Base-by-base conservation (phyloP, 164 flowering plant species). In the Malania oleifera region DNA sequence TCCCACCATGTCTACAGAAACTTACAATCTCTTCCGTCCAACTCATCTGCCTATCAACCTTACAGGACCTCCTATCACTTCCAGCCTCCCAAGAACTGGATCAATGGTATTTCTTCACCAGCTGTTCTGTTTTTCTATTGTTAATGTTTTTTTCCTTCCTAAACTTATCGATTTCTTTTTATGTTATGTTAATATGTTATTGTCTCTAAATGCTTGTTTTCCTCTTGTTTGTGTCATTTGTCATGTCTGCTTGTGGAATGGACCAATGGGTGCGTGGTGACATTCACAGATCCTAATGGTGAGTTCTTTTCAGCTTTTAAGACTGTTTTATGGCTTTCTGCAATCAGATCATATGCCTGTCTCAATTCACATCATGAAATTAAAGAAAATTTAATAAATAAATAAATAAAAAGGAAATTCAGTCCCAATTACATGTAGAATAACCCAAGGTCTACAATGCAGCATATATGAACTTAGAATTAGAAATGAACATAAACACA, bases 1-100 rank as follows among this genome's bases (percentile, higher is more conserved):
- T 66, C 66, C 20, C 61, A 56, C n/a, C 26, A 48, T 1, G 3
- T 52, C 20, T 18, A 67, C 43, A 37, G 22, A n/a, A 56, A 54
- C 2, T 64, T 67, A 52, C 63, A 61, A 39, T 49, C 59, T 25
- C 19, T 40, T 43, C 22, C 4, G 17, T 11, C 18, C 3, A 24
- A 17, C 7, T 8, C 46, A 31, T 43, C 71, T 12, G 28, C 60
- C 11, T 12, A 63, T 12, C 67, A 68, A 20, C 73, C 71, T 57
- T 70, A 76, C 35, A 62, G 75, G 54, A 70, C 77, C 60, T 65
- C 57, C 27, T 76, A 43, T 53, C 82, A 78, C 58, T 75, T 78
- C 44, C 82, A 73, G 56, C 80, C 80, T n/a, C 50, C 66, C 59
- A 73, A 68, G 39, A 73, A 78, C 25, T 78, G 80, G 82, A 78